These are phyloP conservation scores for Athelia sp. DNA, from an alignment of 1,284 basidiomycete genomes.

Conservation along the genomic window DNA sequence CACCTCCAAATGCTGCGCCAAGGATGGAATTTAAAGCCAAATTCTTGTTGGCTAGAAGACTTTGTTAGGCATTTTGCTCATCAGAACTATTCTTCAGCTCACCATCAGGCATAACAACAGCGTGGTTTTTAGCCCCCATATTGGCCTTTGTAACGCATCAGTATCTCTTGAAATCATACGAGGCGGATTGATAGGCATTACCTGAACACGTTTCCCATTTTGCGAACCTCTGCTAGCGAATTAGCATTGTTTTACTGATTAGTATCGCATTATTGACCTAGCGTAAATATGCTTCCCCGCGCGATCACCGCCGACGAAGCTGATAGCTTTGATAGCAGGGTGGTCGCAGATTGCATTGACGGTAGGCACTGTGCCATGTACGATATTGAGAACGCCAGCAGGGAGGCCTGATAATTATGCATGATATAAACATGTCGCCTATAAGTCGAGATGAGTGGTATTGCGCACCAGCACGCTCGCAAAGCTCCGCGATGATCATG, in stretches of 20 bases:
- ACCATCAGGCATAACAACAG: slow-evolving; percentile 94
- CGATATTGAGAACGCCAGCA: slow-evolving; percentile 79
- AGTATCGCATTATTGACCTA: slow-evolving; percentile 38
- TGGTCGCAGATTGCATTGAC: slow-evolving; percentile 96
- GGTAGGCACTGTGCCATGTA: slow-evolving; percentile 86
- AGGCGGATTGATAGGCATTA: slow-evolving; percentile 16
- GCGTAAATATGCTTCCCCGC: slow-evolving; percentile 95
- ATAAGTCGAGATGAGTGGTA: neutral
- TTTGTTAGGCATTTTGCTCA: neutral
- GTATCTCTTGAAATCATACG: neutral
- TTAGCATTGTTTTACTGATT: slow-evolving; percentile 6
- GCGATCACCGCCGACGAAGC: slow-evolving; percentile 94
- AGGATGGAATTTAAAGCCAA: slow-evolving; percentile 89
- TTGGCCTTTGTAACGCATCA: slow-evolving; percentile 56
- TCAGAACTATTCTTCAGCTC: slow-evolving; percentile 10
- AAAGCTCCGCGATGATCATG: slow-evolving; percentile 96
- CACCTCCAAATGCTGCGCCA: slow-evolving; percentile 93
- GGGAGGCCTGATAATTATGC: slow-evolving; percentile 55
- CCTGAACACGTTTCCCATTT: slow-evolving; percentile 91
- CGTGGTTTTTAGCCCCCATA: slow-evolving; percentile 96
- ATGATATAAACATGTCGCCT: slow-evolving; percentile 3
- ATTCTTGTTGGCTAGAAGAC: slow-evolving; percentile 81
- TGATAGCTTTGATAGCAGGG: slow-evolving; percentile 88
- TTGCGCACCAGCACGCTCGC: slow-evolving; percentile 67
- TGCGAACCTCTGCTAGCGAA: slow-evolving; percentile 55